A percentile compares a stretch with the other conserved stretches of the same genome.
Conservation (phyloP, 495 filamentous ascomycete species). For the Tuber magnatum region DNA sequence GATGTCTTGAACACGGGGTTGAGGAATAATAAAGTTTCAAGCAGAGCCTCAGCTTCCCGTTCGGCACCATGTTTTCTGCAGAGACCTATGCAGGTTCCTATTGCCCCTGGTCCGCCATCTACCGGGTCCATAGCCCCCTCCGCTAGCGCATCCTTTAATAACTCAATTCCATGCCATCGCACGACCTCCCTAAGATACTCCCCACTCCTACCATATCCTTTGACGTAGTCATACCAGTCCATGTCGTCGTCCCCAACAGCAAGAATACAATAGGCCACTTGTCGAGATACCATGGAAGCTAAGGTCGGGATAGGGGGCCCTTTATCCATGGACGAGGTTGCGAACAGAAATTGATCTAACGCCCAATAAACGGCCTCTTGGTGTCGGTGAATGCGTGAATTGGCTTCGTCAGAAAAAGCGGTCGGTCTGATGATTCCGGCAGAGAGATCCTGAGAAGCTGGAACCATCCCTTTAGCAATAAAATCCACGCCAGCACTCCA, state of each 20-base stretch:
- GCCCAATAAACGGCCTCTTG: background rate
- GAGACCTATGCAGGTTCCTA: conserved; percentile 26
- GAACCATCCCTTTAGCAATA: background rate
- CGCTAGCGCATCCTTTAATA: conserved; percentile 25
- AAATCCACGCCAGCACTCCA: background rate
- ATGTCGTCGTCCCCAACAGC: conserved; percentile 33
- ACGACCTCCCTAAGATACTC: conserved; percentile 38
- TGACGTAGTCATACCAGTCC: conserved; percentile 33
- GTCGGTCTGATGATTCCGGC: background rate
- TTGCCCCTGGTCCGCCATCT: conserved; percentile 24
- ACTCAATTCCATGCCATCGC: conserved; percentile 37
- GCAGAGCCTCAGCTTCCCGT: conserved; percentile 32
- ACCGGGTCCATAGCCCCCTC: conserved; percentile 14
- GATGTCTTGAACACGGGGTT: conserved; percentile 25
- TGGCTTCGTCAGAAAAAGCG: background rate
- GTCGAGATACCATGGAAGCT: conserved; percentile 24
- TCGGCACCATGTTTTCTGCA: conserved; percentile 23
- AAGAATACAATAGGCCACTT: conserved; percentile 37
- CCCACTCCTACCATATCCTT: conserved; percentile 28
- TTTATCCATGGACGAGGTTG: background rate
- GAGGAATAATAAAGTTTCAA: conserved; percentile 32
- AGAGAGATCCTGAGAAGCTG: background rate
- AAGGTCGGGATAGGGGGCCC: background rate
- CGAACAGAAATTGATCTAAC: background rate
- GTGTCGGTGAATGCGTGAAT: background rate